These are phyloP conservation scores for Erythrophleum fordii DNA, from an alignment of 306 rosid species.

Conservation along the genomic window DNA sequence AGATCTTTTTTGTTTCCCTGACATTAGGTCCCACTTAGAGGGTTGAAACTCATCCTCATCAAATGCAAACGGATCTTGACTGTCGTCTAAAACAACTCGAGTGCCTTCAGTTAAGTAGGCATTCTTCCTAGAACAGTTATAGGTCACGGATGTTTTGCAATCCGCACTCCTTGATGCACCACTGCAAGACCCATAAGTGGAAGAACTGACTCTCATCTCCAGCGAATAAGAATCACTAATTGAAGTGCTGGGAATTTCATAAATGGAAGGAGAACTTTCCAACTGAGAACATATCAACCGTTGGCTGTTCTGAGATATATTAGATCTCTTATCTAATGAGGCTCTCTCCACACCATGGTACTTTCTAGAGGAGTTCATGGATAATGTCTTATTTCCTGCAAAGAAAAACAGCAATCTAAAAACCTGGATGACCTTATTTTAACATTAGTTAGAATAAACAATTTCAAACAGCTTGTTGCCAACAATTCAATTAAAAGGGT, in stretches of 20 bases:
- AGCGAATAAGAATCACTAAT: conserved; percentile 55
- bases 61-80: conserved; percentile 93
- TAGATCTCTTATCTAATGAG: conserved; percentile 56
- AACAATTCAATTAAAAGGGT: conserved; percentile 2
- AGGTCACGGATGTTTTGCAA: conserved; percentile 42
- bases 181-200: conserved; percentile 67
- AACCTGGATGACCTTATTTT: conserved; percentile 27
- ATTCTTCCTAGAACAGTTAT: conserved; percentile 54
- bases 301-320: conserved; percentile 45
- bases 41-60: conserved; percentile 85
- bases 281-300: conserved; percentile 43
- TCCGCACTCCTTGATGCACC: conserved; percentile 59
- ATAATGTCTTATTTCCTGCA: conserved; percentile 50
- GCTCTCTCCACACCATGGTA: conserved; percentile 39
- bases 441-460: conserved; percentile 14
- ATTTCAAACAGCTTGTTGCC: conserved; percentile 19
- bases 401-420: conserved; percentile 40
- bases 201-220: conserved; percentile 67
- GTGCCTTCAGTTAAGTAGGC: conserved; percentile 43
- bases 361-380: conserved; percentile 49
- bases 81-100: conserved; percentile 57
- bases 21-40: conserved; percentile 90
- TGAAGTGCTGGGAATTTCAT: conserved; percentile 80
- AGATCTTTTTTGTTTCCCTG: conserved; percentile 62
- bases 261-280: conserved; percentile 52